phyloP scores from a whole-genome alignment of 768 basidiomycete genomes.

The Termitomyces sp. region DNA sequence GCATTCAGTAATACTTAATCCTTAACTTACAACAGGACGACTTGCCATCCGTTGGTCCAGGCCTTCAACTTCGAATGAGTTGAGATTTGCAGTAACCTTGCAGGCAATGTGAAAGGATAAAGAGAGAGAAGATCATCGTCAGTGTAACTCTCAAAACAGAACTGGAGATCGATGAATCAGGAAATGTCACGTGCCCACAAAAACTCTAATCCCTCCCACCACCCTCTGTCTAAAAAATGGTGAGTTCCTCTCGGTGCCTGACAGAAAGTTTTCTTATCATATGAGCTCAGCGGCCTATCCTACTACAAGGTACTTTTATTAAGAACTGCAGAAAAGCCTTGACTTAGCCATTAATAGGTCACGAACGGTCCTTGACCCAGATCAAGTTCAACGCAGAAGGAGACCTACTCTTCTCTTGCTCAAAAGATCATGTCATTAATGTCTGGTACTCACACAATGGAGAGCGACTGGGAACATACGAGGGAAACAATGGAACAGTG shows the following conservation, averaged over 20 bases:
- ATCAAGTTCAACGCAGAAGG: constrained; percentile 98
- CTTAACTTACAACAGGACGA: too few relatives aligned
- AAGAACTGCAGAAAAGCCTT: neutral
- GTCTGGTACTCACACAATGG: constrained; percentile 98
- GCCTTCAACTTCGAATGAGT: neutral
- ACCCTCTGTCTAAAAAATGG: constrained; percentile 27
- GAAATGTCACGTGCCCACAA: constrained; percentile 18
- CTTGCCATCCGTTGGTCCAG: too few relatives aligned
- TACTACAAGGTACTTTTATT: constrained; percentile 54
- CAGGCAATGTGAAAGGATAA: neutral
- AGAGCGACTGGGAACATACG: constrained; percentile 94
- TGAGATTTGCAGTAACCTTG: neutral
- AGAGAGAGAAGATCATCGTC: neutral
- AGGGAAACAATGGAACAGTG: constrained; percentile 92
- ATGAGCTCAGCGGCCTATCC: constrained; percentile 58
- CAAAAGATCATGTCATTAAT: constrained; percentile 94
- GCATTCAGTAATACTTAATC: too few relatives aligned
- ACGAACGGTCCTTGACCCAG: constrained; percentile 96
- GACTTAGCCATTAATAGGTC: constrained; percentile 49
- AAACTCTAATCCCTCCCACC: constrained; percentile 10
- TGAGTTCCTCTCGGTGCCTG: constrained; percentile 13
- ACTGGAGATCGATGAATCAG: constrained; percentile 2
- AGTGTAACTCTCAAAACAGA: too few relatives aligned
- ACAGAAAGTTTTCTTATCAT: neutral
- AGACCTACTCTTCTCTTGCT: constrained; percentile 92